Conservation (phyloP, 306 rosid genomes). For the Cotoneaster glaucophyllus region DNA sequence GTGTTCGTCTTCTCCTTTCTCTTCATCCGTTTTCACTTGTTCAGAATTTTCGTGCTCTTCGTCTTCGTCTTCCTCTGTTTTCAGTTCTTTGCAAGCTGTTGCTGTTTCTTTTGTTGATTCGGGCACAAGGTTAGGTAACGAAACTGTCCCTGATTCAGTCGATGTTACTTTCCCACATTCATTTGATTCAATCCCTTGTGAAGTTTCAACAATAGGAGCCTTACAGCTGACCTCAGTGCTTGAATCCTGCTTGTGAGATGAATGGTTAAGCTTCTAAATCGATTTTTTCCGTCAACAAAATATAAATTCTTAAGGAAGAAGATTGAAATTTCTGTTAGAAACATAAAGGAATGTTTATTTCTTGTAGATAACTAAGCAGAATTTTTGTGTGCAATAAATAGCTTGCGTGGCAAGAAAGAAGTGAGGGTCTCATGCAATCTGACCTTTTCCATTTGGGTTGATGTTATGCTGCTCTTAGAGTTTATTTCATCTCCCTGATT, state of each 20-base stretch:
- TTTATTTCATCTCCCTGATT: neutral
- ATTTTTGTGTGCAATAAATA: neutral
- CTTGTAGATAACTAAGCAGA: no score
- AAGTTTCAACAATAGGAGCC: no score
- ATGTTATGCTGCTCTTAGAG: neutral
- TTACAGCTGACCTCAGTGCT: neutral
- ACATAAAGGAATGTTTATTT: neutral
- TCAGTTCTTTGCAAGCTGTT: constrained; percentile 1
- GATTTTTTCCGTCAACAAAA: neutral
- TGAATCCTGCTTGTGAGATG: constrained; percentile 17
- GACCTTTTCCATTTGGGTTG: constrained; percentile 8
- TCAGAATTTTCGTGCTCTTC: constrained; percentile 11
- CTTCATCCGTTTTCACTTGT: constrained; percentile 10
- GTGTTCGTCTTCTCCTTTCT: constrained; percentile 20
- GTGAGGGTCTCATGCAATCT: neutral
- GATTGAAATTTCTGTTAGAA: neutral
- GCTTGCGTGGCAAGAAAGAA: neutral
- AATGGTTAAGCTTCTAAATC: neutral
- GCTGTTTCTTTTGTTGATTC: constrained; percentile 1
- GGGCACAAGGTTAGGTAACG: no score
- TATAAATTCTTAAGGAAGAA: no score
- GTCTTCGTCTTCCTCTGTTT: constrained; percentile 12
- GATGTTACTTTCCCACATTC: no score
- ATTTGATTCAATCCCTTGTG: no score
- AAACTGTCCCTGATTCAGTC: no score